A percentile compares a stretch with the other conserved stretches of the same genome.
These are phyloP conservation scores for Lanmaoa pseudosensibilis DNA, from an alignment of 768 basidiomycete genomes.

Conservation along the genomic window DNA sequence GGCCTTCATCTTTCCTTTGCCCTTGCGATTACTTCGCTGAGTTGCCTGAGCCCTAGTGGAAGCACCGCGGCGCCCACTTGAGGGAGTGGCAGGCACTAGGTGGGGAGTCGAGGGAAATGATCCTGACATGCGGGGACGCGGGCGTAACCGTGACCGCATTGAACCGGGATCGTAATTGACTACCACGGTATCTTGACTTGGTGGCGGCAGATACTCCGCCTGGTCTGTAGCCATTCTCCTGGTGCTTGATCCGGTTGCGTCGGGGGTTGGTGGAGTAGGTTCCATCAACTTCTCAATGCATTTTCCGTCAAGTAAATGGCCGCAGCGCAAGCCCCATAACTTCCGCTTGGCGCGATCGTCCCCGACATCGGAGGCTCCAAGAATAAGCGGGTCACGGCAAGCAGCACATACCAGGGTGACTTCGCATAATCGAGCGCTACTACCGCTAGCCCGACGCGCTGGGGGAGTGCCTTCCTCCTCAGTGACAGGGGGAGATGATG, in stretches of 20 bases:
- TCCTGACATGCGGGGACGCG: constrained; percentile 35
- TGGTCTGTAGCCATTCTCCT: constrained; percentile 15
- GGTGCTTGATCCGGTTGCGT: constrained; percentile 8
- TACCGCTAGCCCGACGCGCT: constrained; percentile 22
- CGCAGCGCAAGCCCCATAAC: constrained; percentile 74
- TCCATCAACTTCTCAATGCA: constrained; percentile 61
- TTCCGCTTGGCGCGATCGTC: constrained; percentile 46
- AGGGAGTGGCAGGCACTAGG: constrained; percentile 1
- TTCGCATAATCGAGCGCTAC: constrained; percentile 30
- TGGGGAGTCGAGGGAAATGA: constrained; percentile 2
- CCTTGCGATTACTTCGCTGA: constrained; percentile 29
- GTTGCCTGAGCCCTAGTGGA: background rate
- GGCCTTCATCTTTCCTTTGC: constrained; percentile 36
- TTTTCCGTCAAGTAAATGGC: constrained; percentile 78
- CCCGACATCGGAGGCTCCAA: constrained; percentile 49
- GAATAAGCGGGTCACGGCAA: constrained; percentile 64
- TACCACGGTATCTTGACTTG: constrained; percentile 32
- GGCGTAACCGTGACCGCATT: constrained; percentile 61
- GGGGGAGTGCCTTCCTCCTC: constrained; percentile 46
- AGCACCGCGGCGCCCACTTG: constrained; percentile 10
- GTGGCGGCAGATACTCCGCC: background rate
- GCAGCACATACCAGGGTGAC: constrained; percentile 62
- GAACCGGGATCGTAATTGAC: constrained; percentile 31
- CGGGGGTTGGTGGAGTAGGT: constrained; percentile 31
- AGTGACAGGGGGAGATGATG: constrained; percentile 28